These are phyloP conservation scores for Pseudomonodictys pantanalensis DNA, from an alignment of 495 filamentous ascomycete species.

Conservation along the genomic window DNA sequence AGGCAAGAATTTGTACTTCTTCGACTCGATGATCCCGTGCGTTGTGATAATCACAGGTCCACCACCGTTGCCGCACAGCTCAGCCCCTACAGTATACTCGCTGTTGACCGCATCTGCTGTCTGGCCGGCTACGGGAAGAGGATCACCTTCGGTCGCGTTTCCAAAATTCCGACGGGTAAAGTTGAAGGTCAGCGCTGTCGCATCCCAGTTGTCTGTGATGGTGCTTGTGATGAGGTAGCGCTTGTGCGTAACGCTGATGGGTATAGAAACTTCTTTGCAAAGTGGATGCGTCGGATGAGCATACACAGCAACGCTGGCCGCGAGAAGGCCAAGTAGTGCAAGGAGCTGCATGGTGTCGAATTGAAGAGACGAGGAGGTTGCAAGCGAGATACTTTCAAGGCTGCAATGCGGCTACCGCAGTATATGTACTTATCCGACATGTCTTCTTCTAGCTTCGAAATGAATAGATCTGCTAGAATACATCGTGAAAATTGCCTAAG, in stretches of 20 bases:
- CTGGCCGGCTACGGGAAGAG: background rate
- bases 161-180: background rate
- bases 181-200: background rate
- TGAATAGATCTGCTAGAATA: no score
- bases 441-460: no score
- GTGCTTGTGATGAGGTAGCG: background rate
- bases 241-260: background rate
- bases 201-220: background rate
- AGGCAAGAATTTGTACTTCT: background rate
- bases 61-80: background rate
- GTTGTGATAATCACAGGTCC: background rate
- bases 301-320: no score
- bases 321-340: no score
- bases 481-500: no score
- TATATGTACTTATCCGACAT: no score
- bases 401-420: no score
- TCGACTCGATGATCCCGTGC: slow-evolving; percentile 6
- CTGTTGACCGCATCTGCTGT: background rate
- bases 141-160: background rate
- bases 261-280: background rate
- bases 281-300: background rate
- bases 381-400: no score
- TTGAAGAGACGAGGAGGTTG: no score
- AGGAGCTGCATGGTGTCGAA: no score
- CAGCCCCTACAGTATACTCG: background rate